Percentiles rank a stretch among this genome's conserved stretches.
Conservation (phyloP, 306 rosid genomes). For the Abrus pulchellus region DNA sequence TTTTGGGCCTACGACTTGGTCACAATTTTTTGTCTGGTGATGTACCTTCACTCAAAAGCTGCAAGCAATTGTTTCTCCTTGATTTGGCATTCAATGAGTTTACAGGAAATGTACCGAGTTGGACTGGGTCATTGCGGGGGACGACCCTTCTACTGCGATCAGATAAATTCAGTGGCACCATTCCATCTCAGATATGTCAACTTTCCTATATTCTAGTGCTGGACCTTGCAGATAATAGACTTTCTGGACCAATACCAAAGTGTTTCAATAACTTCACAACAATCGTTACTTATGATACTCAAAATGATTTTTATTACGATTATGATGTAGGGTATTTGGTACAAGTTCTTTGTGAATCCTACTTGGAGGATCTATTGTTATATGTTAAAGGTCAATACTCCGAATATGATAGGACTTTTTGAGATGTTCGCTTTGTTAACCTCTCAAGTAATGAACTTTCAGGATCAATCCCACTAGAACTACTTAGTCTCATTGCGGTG, state of each 20-base stretch:
- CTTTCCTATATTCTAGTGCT: slow-evolving; percentile 2
- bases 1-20: slow-evolving; percentile 9
- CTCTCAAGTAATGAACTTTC: not conserved
- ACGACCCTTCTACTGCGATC: not conserved
- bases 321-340: too few relatives aligned
- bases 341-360: too few relatives aligned
- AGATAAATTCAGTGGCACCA: not conserved
- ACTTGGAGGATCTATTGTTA: not conserved
- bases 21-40: slow-evolving; percentile 11
- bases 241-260: not conserved
- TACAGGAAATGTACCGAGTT: not conserved
- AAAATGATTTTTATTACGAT: too few relatives aligned
- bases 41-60: not conserved
- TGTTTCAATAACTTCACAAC: not conserved
- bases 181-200: not conserved
- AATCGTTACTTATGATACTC: not conserved
- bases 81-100: slow-evolving; percentile 1
- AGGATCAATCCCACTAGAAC: not conserved
- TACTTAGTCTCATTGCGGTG: not conserved
- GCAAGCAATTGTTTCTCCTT: not conserved
- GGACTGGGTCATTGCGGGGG: not conserved
- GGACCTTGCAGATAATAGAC: not conserved
- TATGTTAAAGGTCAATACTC: not conserved
- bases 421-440: not conserved
- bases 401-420: not conserved